Evolutionary conservation across 805 yeast species (phyloP), one percentile per base, ranked within the genome.

Genomic region (Maudiozyma serrabonitensis): DNA sequence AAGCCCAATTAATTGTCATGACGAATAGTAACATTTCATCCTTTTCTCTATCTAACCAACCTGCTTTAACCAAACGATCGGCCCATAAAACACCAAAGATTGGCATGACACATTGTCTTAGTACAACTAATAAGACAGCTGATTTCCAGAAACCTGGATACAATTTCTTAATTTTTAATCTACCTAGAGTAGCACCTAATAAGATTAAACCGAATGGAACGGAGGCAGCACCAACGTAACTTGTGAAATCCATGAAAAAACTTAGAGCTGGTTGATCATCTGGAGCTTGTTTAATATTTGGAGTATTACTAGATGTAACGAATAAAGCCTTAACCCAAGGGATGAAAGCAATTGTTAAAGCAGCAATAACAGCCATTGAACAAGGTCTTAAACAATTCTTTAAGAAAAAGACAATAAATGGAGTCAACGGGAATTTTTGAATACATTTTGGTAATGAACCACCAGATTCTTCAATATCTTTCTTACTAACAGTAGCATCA

Each of bases 161-260:
- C 62, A 90, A 70, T 19, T 72, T 63, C 13, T 75, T 76, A 37
- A 88, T 69, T 50, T 78, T 69, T 43, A 91, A 73, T 46, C 96
- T 70, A 1, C 96, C 85, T 43, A 91, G 79, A 6, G 96, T 89
- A 3, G 91, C 95, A 1, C 99, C 99, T 25, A 93, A 67, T 45
- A 93, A 63, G 46, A 88, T 64, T 51, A 91, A 72, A 5, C 98
- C 99, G 49, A 88, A 69, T 2, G 97, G 98, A 34, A 91, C 98
- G 41, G 87, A 81, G 0, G 97, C 96, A 2, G 81, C 80, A 0
- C 95, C 96, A 4, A 93, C 70, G 62, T 90, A 93, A 9, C 77
- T 62, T 1, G 90, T 72, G 52, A 81, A 80, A 62, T 91, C 96
- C 78, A 91, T 85, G 4, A 91, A 55, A 55, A 91, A 91, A 15